A percentile compares a stretch with the other conserved stretches of the same genome.
Conservation (phyloP, 805 yeast genomes). For the Wickerhamiella shivajii region DNA sequence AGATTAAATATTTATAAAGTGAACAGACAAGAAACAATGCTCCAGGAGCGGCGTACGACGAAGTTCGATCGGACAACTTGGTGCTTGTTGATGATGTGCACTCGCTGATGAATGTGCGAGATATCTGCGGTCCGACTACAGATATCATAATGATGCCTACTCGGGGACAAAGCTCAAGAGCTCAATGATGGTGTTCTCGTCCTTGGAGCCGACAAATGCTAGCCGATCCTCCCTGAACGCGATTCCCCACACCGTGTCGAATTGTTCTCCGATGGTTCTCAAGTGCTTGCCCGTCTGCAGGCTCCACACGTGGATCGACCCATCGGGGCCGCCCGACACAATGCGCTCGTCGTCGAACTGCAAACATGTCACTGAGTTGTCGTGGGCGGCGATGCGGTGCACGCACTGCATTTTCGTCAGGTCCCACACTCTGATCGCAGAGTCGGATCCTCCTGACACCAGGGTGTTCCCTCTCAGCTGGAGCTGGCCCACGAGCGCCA, state of each 20-base stretch:
- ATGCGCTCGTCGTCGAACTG: constrained; percentile 28
- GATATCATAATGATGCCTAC: no score
- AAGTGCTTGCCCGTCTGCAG: constrained; percentile 26
- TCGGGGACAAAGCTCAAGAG: constrained; percentile 23
- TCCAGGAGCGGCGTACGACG: no score
- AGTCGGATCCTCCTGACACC: constrained; percentile 78
- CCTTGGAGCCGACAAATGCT: constrained; percentile 23
- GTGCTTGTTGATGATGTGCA: no score
- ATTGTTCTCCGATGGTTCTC: constrained; percentile 24
- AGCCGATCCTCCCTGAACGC: constrained; percentile 28
- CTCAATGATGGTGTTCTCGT: constrained; percentile 21
- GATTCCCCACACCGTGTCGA: constrained; percentile 30
- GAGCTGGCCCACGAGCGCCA: constrained; percentile 83
- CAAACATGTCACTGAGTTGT: constrained; percentile 29
- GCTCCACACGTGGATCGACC: constrained; percentile 30
- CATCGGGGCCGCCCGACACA: constrained; percentile 31
- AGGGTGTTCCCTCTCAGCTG: constrained; percentile 56
- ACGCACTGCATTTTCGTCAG: constrained; percentile 67
- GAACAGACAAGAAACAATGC: no score
- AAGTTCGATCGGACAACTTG: no score
- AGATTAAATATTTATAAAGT: no score
- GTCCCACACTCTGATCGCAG: constrained; percentile 72
- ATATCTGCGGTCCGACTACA: no score
- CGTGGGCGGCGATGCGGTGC: constrained; percentile 38
- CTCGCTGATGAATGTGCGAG: no score